Evolutionary conservation across 179 eudicot genomes (phyloP), one percentile per base, ranked within the genome.

Genomic region (Heliamphora ciliata): DNA sequence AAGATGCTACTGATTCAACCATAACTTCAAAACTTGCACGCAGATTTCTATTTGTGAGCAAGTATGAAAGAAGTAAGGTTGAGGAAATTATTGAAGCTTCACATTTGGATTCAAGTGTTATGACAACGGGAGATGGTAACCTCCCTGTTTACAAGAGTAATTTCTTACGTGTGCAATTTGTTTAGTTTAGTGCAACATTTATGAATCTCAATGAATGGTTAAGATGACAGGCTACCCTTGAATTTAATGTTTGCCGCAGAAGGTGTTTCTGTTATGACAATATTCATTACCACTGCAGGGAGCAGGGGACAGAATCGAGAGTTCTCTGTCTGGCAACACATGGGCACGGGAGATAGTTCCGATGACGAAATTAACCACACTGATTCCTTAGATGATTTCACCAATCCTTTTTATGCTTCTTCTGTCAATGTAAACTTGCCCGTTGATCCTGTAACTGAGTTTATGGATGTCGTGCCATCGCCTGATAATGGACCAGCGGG

Each of bases 381-480:
- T 64, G 82, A 79, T 79, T 74, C 83, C 8, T 63, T 79, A 51
- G 84, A 89, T 65, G 80, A 80, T 66, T 79, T 88, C 64, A 71
- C 71, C 13, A 83, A 83, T 77, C 81, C 85, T 8, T 83, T 83
- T 74, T 79, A 40, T 54, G 54, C 66, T 46, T 74, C 85, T 46
- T 60, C 83, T 56, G 61, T 75, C 8, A 77, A 77, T 59, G 86
- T 50, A 66, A 81, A 24, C 75, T 17, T 81, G 56, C 82, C 76
- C 51, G 84, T 65, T 21, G 90, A 91, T 82, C 89, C 90, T 1
- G 87, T 90, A 44, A 80, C 92, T 69, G 84, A 83, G 78, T 90
- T 93, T 79, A 81, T 93, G 90, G 84, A 89, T 74, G 83, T 59
- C 1, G 87, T 91, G 58, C 91, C 92, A 78, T 86, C 91, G 24